Percentiles rank a stretch among this genome's conserved stretches.
Conservation (phyloP, 176 grass and related monocot species). For the Carex pumila region DNA sequence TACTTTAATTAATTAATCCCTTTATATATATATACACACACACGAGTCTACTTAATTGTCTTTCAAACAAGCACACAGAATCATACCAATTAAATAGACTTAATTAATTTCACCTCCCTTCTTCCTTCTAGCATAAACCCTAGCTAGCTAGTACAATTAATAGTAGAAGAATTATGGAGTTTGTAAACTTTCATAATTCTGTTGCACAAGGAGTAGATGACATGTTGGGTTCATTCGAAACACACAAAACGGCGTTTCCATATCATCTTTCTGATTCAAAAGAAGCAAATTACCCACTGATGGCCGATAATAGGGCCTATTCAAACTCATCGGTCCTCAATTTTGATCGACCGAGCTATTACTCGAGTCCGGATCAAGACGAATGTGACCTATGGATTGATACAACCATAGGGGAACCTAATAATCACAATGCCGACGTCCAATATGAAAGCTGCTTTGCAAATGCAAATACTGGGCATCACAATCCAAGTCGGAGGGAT, state of each 20-base stretch:
- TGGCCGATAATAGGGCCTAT: neutral
- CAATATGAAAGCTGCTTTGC: neutral
- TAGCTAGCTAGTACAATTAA: neutral
- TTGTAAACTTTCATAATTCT: constrained; percentile 5
- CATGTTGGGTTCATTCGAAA: neutral
- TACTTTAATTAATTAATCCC: neutral
- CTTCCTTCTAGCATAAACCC: constrained; percentile 1
- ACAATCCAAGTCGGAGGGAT: neutral
- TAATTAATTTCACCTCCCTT: neutral
- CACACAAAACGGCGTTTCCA: neutral
- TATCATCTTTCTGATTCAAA: constrained; percentile 11
- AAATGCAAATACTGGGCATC: neutral
- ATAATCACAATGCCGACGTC: neutral
- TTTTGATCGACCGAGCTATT: constrained; percentile 6
- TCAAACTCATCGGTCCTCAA: constrained; percentile 19
- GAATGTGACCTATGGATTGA: constrained; percentile 6
- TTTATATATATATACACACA: neutral
- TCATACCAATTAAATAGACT: neutral
- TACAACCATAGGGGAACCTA: neutral
- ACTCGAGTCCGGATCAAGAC: constrained; percentile 14
- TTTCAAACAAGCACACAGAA: constrained; percentile 16
- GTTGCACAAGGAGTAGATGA: neutral
- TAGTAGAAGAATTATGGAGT: neutral
- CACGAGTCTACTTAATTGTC: neutral
- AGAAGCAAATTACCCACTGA: constrained; percentile 4